Conservation (phyloP, 306 rosid species). For the Fragaria nilgerrensis region DNA sequence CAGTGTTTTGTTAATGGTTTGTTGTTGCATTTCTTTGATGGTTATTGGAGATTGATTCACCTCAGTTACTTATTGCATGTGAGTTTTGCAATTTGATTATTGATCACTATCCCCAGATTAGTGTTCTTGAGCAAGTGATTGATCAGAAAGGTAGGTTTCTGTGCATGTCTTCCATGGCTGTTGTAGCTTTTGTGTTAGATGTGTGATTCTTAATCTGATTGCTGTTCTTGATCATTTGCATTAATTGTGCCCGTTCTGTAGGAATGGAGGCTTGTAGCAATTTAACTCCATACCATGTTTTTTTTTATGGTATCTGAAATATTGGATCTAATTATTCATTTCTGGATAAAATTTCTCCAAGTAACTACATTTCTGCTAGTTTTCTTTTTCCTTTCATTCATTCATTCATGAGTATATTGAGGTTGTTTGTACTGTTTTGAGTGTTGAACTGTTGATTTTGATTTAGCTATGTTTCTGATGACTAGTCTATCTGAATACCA, state of each 20-base stretch:
- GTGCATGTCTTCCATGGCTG: conserved; percentile 5
- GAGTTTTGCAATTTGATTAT: background rate
- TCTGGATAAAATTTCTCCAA: background rate
- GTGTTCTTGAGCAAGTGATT: background rate
- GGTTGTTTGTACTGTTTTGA: background rate
- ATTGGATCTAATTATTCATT: background rate
- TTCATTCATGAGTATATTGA: background rate
- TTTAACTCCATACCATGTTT: background rate
- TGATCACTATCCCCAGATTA: background rate
- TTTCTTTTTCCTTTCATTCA: background rate
- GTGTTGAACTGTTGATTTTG: too few relatives aligned
- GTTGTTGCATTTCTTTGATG: background rate
- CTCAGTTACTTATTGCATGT: background rate
- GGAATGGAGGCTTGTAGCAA: background rate
- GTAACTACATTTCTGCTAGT: background rate
- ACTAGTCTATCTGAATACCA: background rate
- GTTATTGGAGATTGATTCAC: background rate
- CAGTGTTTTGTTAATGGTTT: background rate
- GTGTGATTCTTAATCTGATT: background rate
- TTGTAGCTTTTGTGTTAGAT: background rate
- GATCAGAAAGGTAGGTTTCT: background rate
- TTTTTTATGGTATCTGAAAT: background rate
- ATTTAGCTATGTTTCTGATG: background rate
- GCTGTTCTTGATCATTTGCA: conserved; percentile 1
- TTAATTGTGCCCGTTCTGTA: background rate